phyloP scores from a whole-genome alignment of 768 basidiomycete species.

The Boletus insuetus region DNA sequence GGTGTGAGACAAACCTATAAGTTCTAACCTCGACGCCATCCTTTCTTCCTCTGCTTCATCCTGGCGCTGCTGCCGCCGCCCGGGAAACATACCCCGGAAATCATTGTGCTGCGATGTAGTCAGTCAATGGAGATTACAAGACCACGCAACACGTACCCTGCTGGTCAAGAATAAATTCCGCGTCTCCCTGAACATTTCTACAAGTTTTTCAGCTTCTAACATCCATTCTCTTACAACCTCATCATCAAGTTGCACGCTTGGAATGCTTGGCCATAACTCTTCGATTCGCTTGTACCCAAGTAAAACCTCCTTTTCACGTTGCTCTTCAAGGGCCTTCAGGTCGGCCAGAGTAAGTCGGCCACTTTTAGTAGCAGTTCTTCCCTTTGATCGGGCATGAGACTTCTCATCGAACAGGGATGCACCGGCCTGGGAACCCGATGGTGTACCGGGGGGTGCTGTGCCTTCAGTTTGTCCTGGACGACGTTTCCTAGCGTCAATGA shows the following conservation, averaged over 20 bases:
- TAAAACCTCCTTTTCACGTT: constrained; percentile 64
- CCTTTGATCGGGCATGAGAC: constrained; percentile 36
- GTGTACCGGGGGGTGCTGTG: constrained; percentile 7
- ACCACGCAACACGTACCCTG: constrained; percentile 50
- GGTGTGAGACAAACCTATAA: constrained; percentile 41
- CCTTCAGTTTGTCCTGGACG: constrained; percentile 31
- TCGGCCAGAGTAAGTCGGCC: constrained; percentile 57
- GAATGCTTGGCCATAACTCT: constrained; percentile 61
- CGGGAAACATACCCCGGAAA: constrained; percentile 21
- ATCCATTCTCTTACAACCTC: constrained; percentile 73
- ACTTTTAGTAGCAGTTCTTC: constrained; percentile 14
- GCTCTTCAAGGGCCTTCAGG: constrained; percentile 57
- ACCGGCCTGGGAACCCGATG: constrained; percentile 20
- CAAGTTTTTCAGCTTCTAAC: constrained; percentile 76
- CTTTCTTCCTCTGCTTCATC: constrained; percentile 16
- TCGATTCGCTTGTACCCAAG: constrained; percentile 57
- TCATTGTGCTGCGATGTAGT: constrained; percentile 15
- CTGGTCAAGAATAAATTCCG: constrained; percentile 78
- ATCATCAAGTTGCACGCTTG: constrained; percentile 39
- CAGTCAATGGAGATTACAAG: not conserved
- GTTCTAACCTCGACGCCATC: constrained; percentile 52
- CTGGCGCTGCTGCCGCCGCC: constrained; percentile 13
- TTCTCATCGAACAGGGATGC: constrained; percentile 69
- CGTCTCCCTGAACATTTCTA: constrained; percentile 89
- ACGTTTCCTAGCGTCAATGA: constrained; percentile 61